A percentile compares a stretch with the other conserved stretches of the same genome.
Evolutionary conservation across 495 filamentous ascomycete genomes (phyloP).

Genomic region (Penicillium herquei): DNA sequence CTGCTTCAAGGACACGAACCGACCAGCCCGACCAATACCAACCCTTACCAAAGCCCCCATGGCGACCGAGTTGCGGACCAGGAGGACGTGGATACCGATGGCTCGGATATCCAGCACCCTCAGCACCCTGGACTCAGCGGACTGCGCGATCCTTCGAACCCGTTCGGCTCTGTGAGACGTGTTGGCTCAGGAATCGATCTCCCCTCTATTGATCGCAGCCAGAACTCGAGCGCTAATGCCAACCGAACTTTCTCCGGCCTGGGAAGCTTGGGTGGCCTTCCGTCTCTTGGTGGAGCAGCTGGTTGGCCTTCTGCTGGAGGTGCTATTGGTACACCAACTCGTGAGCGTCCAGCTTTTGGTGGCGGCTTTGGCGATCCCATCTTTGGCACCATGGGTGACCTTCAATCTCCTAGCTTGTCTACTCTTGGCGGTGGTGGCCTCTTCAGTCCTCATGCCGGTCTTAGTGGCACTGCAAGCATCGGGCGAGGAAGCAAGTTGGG

Average conservation of each 20-base stretch:
- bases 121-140: slow-evolving; percentile 59
- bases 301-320: slow-evolving; percentile 62
- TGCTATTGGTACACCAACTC: slow-evolving; percentile 68
- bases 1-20: slow-evolving; percentile 60
- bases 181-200: slow-evolving; percentile 61
- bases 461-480: slow-evolving; percentile 50
- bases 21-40: slow-evolving; percentile 91
- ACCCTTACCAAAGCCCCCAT: slow-evolving; percentile 95
- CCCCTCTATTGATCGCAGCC: slow-evolving; percentile 72
- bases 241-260: slow-evolving; percentile 66
- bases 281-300: slow-evolving; percentile 55
- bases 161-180: slow-evolving; percentile 48
- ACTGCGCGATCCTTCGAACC: slow-evolving; percentile 49
- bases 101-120: slow-evolving; percentile 53
- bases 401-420: slow-evolving; percentile 71
- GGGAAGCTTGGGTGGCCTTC: slow-evolving; percentile 58
- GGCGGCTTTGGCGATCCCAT: slow-evolving; percentile 69
- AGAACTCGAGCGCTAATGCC: slow-evolving; percentile 79
- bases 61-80: slow-evolving; percentile 64
- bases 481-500: slow-evolving; percentile 80
- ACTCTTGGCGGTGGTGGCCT: slow-evolving; percentile 57
- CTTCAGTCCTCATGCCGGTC: slow-evolving; percentile 49
- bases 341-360: slow-evolving; percentile 64
- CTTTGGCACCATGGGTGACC: slow-evolving; percentile 68
- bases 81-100: slow-evolving; percentile 61